Percentiles rank a stretch among this genome's conserved stretches.
Evolutionary conservation across 345 rosid species (phyloP).

Genomic region (Gynandropsis gynandra): DNA sequence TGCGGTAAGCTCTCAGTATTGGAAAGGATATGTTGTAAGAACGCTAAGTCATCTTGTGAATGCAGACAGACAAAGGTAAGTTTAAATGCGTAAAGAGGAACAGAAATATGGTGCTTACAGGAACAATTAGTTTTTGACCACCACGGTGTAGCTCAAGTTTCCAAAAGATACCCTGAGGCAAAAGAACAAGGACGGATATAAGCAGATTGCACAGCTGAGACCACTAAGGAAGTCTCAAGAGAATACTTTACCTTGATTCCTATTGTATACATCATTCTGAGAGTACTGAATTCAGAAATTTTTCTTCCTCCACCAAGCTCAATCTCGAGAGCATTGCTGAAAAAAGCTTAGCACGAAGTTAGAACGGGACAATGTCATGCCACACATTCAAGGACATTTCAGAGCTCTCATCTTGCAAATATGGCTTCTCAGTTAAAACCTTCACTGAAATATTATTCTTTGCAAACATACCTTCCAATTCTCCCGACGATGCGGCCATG

Average conservation of each 20-base stretch:
- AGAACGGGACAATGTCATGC: not conserved
- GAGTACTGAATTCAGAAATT: slow-evolving; percentile 72
- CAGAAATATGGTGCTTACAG: slow-evolving; percentile 44
- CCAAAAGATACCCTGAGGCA: slow-evolving; percentile 79
- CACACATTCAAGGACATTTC: slow-evolving; percentile 3
- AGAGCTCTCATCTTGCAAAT: not conserved
- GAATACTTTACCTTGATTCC: slow-evolving; percentile 65
- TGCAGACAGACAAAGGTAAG: not conserved
- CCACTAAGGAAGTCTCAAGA: not conserved
- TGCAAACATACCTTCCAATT: slow-evolving; percentile 57
- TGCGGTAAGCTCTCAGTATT: slow-evolving; percentile 4
- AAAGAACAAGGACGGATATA: not conserved
- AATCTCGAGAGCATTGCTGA: slow-evolving; percentile 77
- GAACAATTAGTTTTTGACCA: slow-evolving; percentile 80
- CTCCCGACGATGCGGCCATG: slow-evolving; percentile 78
- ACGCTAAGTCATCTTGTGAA: not conserved
- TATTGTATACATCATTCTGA: slow-evolving; percentile 65
- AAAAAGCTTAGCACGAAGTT: slow-evolving; percentile 6
- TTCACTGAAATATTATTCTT: not conserved
- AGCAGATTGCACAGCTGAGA: slow-evolving; percentile 15
- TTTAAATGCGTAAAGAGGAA: slow-evolving; percentile 2
- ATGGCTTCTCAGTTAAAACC: not conserved
- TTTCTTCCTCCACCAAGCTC: slow-evolving; percentile 95
- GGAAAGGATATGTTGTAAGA: slow-evolving; percentile 1
- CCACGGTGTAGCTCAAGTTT: slow-evolving; percentile 80